Evolutionary conservation across 306 rosid species (phyloP).

Genomic region (Comarum palustre): DNA sequence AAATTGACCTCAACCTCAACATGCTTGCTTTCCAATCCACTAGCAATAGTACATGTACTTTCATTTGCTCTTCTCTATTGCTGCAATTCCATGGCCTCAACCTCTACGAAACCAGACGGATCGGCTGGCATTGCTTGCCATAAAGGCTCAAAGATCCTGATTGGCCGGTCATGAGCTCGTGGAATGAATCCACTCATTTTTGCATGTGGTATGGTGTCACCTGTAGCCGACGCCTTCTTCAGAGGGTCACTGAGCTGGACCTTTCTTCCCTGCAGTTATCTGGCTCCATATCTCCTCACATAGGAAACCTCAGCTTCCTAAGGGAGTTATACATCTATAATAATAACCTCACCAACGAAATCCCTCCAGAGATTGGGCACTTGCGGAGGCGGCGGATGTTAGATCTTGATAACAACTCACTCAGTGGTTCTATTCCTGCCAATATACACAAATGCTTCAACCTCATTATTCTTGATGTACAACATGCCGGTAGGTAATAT

Average conservation of each 20-base stretch:
- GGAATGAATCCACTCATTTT: not conserved
- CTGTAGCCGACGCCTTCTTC: not conserved
- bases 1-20: not conserved
- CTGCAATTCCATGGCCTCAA: not conserved
- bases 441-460: not conserved
- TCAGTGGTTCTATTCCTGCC: not conserved
- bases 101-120: not conserved
- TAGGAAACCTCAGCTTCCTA: too few relatives aligned
- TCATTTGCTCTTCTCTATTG: not conserved
- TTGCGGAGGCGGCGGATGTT: constrained; percentile 13
- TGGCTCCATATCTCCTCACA: too few relatives aligned
- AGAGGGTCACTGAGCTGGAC: not conserved
- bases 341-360: too few relatives aligned
- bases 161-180: not conserved
- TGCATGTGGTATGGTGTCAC: not conserved
- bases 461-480: not conserved
- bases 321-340: too few relatives aligned
- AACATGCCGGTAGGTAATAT: constrained; percentile 16
- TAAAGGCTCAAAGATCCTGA: not conserved
- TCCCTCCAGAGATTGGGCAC: constrained; percentile 29
- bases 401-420: not conserved
- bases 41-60: not conserved
- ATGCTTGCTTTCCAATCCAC: not conserved
- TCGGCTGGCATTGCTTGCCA: not conserved
- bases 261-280: too few relatives aligned